A percentile compares a stretch with the other conserved stretches of the same genome.
Conservation (phyloP, 371 early-diverging fungal species). For the Gilbertella persicaria region DNA sequence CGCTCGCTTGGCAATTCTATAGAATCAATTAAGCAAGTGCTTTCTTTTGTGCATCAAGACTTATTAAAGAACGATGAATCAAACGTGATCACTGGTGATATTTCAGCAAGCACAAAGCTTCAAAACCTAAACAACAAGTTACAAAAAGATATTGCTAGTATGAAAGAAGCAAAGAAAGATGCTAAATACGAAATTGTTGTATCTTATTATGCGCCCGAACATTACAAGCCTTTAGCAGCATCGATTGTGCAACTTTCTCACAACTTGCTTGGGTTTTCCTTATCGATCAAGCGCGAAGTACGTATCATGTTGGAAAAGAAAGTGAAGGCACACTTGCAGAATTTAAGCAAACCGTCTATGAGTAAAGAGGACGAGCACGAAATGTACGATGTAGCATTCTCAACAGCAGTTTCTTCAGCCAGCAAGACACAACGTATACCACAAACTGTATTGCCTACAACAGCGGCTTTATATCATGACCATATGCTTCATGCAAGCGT, state of each 20-base stretch:
- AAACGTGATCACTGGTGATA: slow-evolving; percentile 12
- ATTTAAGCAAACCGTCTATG: background rate
- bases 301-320: slow-evolving; percentile 22
- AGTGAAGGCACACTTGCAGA: slow-evolving; percentile 7
- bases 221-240: slow-evolving; percentile 28
- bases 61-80: slow-evolving; percentile 17
- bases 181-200: slow-evolving; percentile 48
- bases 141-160: slow-evolving; percentile 22
- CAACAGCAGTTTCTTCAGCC: background rate
- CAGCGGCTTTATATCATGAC: no score
- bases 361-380: no score
- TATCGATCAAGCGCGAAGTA: slow-evolving; percentile 34
- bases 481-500: no score
- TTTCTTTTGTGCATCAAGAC: slow-evolving; percentile 27
- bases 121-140: slow-evolving; percentile 20
- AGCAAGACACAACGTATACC: no score
- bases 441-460: no score
- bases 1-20: slow-evolving; percentile 32
- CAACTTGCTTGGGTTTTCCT: slow-evolving; percentile 32
- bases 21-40: slow-evolving; percentile 22
- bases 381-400: background rate
- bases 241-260: slow-evolving; percentile 29
- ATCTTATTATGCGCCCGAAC: slow-evolving; percentile 27
- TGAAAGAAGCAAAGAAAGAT: slow-evolving; percentile 31
- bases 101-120: slow-evolving; percentile 12